Evolutionary conservation across 176 grass and related monocot genomes (phyloP), one percentile per base, ranked within the genome.

Genomic region (Eremochloa ophiuroides): DNA sequence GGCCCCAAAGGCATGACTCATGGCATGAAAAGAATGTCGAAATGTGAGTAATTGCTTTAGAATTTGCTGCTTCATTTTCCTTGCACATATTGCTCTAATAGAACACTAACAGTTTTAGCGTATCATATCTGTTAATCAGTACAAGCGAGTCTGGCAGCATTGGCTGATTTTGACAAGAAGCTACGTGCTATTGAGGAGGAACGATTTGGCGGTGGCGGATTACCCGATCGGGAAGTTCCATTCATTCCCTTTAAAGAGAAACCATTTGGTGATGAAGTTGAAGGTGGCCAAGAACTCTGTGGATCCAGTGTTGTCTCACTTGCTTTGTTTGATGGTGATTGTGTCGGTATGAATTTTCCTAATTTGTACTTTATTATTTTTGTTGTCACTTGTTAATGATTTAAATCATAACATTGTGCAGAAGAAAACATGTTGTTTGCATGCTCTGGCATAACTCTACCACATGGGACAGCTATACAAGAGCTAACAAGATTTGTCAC

Each of bases 381-480:
- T 38, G 27, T 29, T n/a, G 22, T 60, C 66, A 72, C 27, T 2
- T 62, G 15, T 37, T n/a, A 66, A 33, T 76, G 17, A 75, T 59
- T 82, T 16, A 6, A 56, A 44, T 25, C 37, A 11, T 60, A 26
- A 68, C 76, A 27, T 84, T 84, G 63, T 77, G 35, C 37, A 84
- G 73, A 38, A 69, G 62, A 46, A 28, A 10, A 28, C 13, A 61
- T 42, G 74, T 12, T 76, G 26, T 76, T 62, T 76, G 55, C 37
- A 76, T 84, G 73, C 73, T 84, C 63, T 4, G 63, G 82, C 37
- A 69, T 84, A 84, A 2, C 37, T 68, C 17, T 84, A 84, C 73
- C 73, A 67, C 0, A 15, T 11, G 44, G n/a, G 25, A 38, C 1
- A 3, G 0, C 29, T 60, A 23, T 5, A 22, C 17, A 17, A 7